These are phyloP conservation scores for Gentiana straminea DNA, from an alignment of 257 asterid species.

Conservation along the genomic window DNA sequence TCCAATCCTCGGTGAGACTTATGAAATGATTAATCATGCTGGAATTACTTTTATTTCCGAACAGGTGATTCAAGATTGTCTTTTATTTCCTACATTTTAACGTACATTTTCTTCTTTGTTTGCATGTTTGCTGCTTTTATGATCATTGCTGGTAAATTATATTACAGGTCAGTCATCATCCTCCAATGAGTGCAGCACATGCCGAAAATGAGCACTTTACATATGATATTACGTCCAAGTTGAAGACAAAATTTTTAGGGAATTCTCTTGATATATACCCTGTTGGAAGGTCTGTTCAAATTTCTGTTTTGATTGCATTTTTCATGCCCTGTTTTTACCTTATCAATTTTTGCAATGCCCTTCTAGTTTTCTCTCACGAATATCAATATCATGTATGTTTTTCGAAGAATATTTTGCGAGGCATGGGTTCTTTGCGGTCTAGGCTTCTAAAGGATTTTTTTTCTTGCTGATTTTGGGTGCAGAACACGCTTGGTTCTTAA, in stretches of 20 bases:
- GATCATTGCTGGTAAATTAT: not conserved
- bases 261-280: constrained; percentile 93
- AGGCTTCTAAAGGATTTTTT: not conserved
- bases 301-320: not conserved
- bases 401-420: not conserved
- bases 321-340: not conserved
- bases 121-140: not conserved
- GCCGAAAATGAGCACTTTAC: constrained; percentile 88
- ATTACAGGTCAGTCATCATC: constrained; percentile 63
- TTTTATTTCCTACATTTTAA: not conserved
- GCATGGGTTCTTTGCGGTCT: not conserved
- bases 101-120: not conserved
- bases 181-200: constrained; percentile 98
- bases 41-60: constrained; percentile 85
- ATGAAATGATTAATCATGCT: constrained; percentile 76
- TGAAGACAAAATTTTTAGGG: constrained; percentile 84
- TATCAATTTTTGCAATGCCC: not conserved
- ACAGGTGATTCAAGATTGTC: constrained; percentile 43
- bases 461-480: constrained; percentile 15
- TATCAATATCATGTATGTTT: not conserved
- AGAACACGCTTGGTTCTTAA: constrained; percentile 88
- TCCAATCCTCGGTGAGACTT: constrained; percentile 98
- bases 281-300: constrained; percentile 70
- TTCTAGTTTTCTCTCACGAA: not conserved
- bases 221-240: constrained; percentile 86